Evolutionary conservation across 1,284 basidiomycete genomes (phyloP).

Genomic region (Phellinidium pouzarii): DNA sequence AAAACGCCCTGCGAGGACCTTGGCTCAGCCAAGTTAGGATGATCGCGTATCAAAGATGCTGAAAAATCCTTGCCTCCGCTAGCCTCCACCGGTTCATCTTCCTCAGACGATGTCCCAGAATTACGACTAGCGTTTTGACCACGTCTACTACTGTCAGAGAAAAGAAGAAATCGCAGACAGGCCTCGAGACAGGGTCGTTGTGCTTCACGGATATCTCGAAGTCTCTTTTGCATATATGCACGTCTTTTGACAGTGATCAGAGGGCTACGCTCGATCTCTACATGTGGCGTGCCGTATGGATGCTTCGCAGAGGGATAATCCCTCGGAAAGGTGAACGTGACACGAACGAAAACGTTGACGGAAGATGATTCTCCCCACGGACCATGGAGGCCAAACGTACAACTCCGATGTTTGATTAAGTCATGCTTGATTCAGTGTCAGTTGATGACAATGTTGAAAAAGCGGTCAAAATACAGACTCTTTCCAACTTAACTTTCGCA

Average conservation of each 20-base stretch:
- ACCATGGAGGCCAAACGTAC: conserved; percentile 82
- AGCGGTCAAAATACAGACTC: conserved; percentile 39
- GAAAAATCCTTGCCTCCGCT: conserved; percentile 43
- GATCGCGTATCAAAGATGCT: conserved; percentile 40
- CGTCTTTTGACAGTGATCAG: conserved; percentile 72
- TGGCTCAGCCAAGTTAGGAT: conserved; percentile 75
- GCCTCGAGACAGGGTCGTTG: conserved; percentile 75
- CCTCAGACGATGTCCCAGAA: conserved; percentile 47
- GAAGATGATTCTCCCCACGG: conserved; percentile 82
- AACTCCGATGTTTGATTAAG: conserved; percentile 70
- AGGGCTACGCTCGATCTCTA: conserved; percentile 80
- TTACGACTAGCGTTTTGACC: conserved; percentile 38
- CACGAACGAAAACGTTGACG: conserved; percentile 64
- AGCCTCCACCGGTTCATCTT: conserved; percentile 35
- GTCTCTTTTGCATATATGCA: conserved; percentile 67
- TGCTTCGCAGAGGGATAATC: conserved; percentile 65
- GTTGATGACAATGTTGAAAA: not conserved
- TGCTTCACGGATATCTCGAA: conserved; percentile 64
- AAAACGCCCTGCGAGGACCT: conserved; percentile 74
- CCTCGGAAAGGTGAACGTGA: conserved; percentile 86
- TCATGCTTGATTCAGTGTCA: conserved; percentile 52
- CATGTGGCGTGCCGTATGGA: conserved; percentile 61
- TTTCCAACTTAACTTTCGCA: conserved; percentile 78
- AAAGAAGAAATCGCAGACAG: conserved; percentile 75
- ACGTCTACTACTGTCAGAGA: conserved; percentile 45